A percentile compares a stretch with the other conserved stretches of the same genome.
Conservation (phyloP, 1,284 basidiomycete species). For the Schizophyllum amplum region DNA sequence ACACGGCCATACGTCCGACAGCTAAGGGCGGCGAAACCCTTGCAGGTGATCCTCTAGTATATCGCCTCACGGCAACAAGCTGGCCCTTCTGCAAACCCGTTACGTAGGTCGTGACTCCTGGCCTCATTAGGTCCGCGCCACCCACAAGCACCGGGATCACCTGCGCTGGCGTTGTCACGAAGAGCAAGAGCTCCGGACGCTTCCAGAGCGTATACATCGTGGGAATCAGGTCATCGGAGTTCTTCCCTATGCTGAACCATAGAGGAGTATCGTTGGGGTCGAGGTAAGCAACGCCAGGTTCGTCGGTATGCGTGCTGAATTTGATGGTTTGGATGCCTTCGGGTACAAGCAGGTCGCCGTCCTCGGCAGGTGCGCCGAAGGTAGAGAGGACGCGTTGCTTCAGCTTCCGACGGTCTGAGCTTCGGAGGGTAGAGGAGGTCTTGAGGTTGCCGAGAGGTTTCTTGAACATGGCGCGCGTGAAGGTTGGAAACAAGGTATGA, state of each 20-base stretch:
- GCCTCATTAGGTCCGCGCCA: constrained; percentile 5
- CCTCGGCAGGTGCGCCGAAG: constrained; percentile 41
- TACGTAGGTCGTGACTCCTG: background rate
- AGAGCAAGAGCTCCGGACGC: constrained; percentile 51
- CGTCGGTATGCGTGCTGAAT: constrained; percentile 52
- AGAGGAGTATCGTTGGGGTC: constrained; percentile 67
- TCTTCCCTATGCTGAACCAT: constrained; percentile 75
- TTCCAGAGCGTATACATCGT: constrained; percentile 79
- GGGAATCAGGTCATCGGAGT: constrained; percentile 58
- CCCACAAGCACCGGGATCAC: constrained; percentile 33
- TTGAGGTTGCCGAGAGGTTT: constrained; percentile 60
- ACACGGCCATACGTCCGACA: constrained; percentile 59
- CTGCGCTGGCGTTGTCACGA: constrained; percentile 52
- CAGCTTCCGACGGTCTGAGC: constrained; percentile 63
- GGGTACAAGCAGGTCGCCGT: constrained; percentile 57
- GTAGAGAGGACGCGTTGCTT: constrained; percentile 46
- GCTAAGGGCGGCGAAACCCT: constrained; percentile 51
- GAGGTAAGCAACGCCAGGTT: constrained; percentile 63
- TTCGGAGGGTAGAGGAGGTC: constrained; percentile 62
- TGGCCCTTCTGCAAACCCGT: constrained; percentile 28
- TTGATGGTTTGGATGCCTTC: constrained; percentile 62
- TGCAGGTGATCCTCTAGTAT: constrained; percentile 27
- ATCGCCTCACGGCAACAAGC: constrained; percentile 53
- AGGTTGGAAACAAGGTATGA: no score
- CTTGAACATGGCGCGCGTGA: constrained; percentile 53